Evolutionary conservation across 2,329 filamentous ascomycete genomes (phyloP).

Genomic region (Rhexocercosporidium sp.): DNA sequence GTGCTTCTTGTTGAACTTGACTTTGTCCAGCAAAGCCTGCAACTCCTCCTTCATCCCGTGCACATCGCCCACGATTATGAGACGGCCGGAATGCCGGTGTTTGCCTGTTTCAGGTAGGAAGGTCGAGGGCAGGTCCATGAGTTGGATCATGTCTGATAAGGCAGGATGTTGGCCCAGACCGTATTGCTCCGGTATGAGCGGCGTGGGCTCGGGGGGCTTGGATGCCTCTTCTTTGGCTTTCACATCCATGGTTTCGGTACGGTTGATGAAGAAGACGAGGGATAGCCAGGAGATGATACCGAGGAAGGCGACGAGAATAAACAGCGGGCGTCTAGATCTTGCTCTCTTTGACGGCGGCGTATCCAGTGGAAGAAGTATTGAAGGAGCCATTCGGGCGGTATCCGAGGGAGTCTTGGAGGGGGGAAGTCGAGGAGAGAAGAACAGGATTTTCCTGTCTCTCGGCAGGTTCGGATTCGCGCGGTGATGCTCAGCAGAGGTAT

Average conservation of each 20-base stretch:
- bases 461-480: neutral
- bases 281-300: neutral
- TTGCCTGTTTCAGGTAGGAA: constrained; percentile 42
- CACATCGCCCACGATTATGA: constrained; percentile 89
- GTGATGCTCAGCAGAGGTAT: neutral
- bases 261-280: neutral
- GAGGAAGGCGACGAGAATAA: neutral
- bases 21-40: constrained; percentile 67
- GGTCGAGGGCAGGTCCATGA: constrained; percentile 37
- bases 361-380: neutral
- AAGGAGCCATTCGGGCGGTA: neutral
- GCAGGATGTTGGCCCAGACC: constrained; percentile 31
- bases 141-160: constrained; percentile 37
- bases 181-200: constrained; percentile 19
- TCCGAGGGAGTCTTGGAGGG: neutral
- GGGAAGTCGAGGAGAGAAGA: neutral
- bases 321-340: constrained; percentile 1
- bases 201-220: neutral
- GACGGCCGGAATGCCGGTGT: constrained; percentile 54
- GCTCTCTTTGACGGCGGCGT: neutral
- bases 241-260: constrained; percentile 5
- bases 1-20: constrained; percentile 62
- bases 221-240: neutral
- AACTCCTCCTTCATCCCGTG: constrained; percentile 82
- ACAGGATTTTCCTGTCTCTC: neutral